Conservation (phyloP, 257 asterid genomes). For the Petunia axillaris region DNA sequence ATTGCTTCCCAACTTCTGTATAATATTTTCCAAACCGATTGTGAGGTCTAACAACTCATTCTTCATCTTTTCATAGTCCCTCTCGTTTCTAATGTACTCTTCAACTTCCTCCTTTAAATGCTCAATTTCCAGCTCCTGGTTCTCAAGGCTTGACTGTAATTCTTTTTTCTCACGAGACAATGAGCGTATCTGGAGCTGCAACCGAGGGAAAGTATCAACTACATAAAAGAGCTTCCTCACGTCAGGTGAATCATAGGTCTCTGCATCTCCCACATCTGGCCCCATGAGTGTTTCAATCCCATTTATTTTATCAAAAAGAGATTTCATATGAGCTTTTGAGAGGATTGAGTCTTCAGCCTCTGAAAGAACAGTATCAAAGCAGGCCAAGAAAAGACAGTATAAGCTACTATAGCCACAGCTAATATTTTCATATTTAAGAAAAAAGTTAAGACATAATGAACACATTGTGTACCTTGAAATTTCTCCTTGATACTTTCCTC, state of each 20-base stretch:
- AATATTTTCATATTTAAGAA: slow-evolving; percentile 16
- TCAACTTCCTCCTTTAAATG: slow-evolving; percentile 60
- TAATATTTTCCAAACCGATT: slow-evolving; percentile 59
- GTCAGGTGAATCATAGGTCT: slow-evolving; percentile 44
- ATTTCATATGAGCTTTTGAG: slow-evolving; percentile 62
- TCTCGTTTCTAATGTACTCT: slow-evolving; percentile 39
- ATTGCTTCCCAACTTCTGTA: slow-evolving; percentile 65
- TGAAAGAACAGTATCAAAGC: slow-evolving; percentile 47
- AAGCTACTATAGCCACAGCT: background rate
- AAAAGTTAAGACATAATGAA: background rate
- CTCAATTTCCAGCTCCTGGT: slow-evolving; percentile 61
- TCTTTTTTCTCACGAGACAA: slow-evolving; percentile 62
- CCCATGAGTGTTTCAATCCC: slow-evolving; percentile 54
- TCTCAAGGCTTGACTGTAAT: slow-evolving; percentile 60
- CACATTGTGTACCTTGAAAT: slow-evolving; percentile 52
- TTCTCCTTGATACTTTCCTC: background rate
- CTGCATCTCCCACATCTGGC: slow-evolving; percentile 42
- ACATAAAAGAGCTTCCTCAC: slow-evolving; percentile 67
- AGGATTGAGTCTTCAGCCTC: slow-evolving; percentile 57
- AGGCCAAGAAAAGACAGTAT: slow-evolving; percentile 16
- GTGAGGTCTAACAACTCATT: slow-evolving; percentile 57
- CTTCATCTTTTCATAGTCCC: slow-evolving; percentile 47
- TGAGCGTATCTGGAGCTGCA: slow-evolving; percentile 50
- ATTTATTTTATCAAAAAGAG: slow-evolving; percentile 66
- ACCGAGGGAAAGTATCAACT: slow-evolving; percentile 58